Evolutionary conservation across 305 asterid species (phyloP), one percentile per base, ranked within the genome.

Genomic region (Fraxinus albicans): DNA sequence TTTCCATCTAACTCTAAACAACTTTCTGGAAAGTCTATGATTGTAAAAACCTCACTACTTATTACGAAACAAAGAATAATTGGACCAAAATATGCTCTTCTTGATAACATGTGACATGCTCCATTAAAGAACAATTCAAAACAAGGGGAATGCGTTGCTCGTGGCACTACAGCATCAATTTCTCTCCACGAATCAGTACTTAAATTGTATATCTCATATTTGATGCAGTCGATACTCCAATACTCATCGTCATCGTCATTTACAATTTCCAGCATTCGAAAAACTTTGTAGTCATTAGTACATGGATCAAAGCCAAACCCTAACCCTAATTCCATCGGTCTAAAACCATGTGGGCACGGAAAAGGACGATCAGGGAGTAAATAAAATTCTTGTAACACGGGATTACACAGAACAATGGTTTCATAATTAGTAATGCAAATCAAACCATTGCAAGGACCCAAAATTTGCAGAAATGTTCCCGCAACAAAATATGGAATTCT

Each of bases 381-480:
- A 29, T 42, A 73, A 12, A 73, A 80, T 17, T 81, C 67, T 81
- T 77, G 35, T 27, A 40, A 29, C 12, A 35, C 2, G 2, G 83
- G 79, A 38, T 80, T 80, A 33, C 77, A 38, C 19, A 53, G 21
- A 8, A 33, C 0, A 17, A 33, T 70, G 23, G 21, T 3, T 12
- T 4, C 3, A 13, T 31, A 17, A 53, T 73, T 33, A 10, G 38
- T n/a, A 36, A 80, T 15, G 33, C 60, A 76, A 73, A 80, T 42
- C 55, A 80, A 47, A 31, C 83, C 83, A 80, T 53, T 15, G 33
- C 79, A 73, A n/a, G 83, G 55, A 47, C 83, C 83, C 31, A 25
- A 23, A 9, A 67, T 67, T n/a, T 60, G 12, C 29, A 60, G 13
- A 19, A 1, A 0, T 58, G 27, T 2, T 6, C 1, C 3, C 0